phyloP scores from a whole-genome alignment of 257 asterid species.

The Solanum commersonii region DNA sequence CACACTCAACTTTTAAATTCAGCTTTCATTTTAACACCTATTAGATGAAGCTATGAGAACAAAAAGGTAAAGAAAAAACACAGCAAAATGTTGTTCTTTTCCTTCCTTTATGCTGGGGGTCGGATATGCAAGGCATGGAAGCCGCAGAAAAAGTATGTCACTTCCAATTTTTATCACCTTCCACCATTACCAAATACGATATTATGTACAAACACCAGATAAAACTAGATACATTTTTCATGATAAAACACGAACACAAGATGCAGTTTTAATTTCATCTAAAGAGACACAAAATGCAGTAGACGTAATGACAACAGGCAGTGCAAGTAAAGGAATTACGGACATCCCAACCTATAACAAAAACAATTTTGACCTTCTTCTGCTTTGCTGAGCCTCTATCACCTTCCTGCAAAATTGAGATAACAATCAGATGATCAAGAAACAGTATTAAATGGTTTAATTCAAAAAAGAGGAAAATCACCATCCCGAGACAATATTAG shows the following conservation, averaged over 20 bases:
- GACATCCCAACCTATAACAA: conserved; percentile 4
- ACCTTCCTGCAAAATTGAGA: neutral
- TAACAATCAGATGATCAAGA: neutral
- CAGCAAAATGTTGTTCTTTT: neutral
- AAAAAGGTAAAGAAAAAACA: neutral
- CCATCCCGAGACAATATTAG: neutral
- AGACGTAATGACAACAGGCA: neutral
- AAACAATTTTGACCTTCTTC: conserved; percentile 8
- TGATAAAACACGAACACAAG: neutral
- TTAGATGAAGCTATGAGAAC: neutral
- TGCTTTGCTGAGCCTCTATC: neutral
- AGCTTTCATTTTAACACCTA: neutral
- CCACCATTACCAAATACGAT: neutral
- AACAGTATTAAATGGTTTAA: neutral
- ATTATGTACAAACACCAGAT: neutral
- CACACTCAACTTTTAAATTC: neutral
- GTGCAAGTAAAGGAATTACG: neutral
- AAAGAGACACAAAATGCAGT: neutral
- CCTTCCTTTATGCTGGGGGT: neutral
- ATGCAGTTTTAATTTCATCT: neutral
- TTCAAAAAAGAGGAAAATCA: neutral
- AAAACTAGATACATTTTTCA: neutral
- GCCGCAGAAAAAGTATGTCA: neutral
- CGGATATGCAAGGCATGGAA: neutral
- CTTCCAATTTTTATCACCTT: neutral